phyloP scores from a whole-genome alignment of 139 green algal species.

The Tetratostichococcus sp. region DNA sequence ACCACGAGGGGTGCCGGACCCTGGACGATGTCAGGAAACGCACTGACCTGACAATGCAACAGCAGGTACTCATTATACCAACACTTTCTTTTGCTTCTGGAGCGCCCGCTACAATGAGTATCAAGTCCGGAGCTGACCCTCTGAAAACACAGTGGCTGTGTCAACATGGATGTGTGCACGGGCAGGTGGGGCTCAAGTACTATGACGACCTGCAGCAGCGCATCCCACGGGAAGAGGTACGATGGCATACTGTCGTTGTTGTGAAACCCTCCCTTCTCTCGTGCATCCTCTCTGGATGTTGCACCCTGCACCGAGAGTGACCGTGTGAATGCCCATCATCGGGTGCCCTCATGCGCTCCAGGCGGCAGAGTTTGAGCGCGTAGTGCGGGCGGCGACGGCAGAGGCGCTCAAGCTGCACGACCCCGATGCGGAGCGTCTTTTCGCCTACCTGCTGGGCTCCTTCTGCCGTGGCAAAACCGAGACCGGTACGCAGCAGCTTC shows the following conservation, averaged over 20 bases:
- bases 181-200: conserved; percentile 17
- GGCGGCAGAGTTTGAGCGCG: neutral
- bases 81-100: no score
- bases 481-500: neutral
- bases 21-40: conserved; percentile 17
- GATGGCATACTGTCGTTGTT: no score
- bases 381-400: neutral
- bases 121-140: no score
- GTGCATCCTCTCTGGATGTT: no score
- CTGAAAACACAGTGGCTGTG: no score
- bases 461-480: neutral
- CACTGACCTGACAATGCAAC: conserved; percentile 2
- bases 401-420: neutral
- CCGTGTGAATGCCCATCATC: no score
- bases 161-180: neutral
- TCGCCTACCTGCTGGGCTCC: neutral
- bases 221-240: conserved; percentile 25
- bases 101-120: no score
- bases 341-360: no score
- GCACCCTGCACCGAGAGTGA: no score
- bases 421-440: neutral
- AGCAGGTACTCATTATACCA: neutral
- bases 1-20: conserved; percentile 1
- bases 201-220: conserved; percentile 18
- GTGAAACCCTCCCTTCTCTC: no score